Evolutionary conservation across 345 rosid species (phyloP), one percentile per base, ranked within the genome.

Genomic region (Draba incana): DNA sequence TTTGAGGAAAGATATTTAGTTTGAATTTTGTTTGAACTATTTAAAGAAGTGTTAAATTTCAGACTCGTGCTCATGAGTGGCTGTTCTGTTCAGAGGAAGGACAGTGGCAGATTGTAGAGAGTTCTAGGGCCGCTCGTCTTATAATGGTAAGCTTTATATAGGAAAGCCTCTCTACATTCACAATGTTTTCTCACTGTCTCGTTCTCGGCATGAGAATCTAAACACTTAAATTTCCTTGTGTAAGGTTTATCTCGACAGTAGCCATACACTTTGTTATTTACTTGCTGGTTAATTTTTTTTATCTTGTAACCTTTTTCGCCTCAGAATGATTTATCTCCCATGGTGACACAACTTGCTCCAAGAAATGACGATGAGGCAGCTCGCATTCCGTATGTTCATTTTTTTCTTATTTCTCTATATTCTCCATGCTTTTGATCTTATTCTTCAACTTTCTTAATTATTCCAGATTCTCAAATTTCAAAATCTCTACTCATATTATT

Each of bases 21-120:
- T 7, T 20, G 10, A 12, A 6, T 38, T 46, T 56, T 38, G 24
- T 50, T 58, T 65, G 64, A 46, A 31, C 38, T 57, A 69, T 46
- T 54, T 62, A 62, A 81, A 83, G 70, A 49, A 50, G 57, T 79
- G 62, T 77, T 76, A 28, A 76, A 75, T 84, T 84, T 82, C 95
- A 92, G 97, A 75, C 86, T 64, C 88, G 89, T 58, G 82, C 94
- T 82, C 92, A 82, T 81, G 98, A 88, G 64, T 93, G 98, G 98
- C 89, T 93, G 73, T 93, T 85, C 86, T 82, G 88, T 78, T 85
- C 96, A 72, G 96, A 93, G 79, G 98, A 88, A 86, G 98, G 98
- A 75, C 98, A 90, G 69, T 90, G 97, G 97, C 65, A 75, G 66
- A 80, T 93, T 42, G 89, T 93, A 56, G 96, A 88, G 78, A 93